Percentiles rank a stretch among this genome's conserved stretches.
Conservation (phyloP, 345 rosid genomes). For the Moricandia moricandioides region DNA sequence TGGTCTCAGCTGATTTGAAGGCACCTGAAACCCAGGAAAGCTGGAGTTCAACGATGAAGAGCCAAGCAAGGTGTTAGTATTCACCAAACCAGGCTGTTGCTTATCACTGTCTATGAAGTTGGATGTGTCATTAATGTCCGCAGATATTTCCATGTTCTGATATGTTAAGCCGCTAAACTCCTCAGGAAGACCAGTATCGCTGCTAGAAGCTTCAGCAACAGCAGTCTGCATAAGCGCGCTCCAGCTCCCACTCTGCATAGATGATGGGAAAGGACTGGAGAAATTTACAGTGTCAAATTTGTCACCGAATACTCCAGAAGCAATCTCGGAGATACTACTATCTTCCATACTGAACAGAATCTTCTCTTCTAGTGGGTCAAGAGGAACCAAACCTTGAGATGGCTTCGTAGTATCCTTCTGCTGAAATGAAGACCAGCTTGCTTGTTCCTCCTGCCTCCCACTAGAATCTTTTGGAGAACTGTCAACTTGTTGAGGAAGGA, state of each 20-base stretch:
- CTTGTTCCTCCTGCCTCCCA: constrained; percentile 45
- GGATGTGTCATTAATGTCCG: constrained; percentile 37
- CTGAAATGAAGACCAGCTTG: constrained; percentile 41
- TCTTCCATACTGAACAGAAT: constrained; percentile 71
- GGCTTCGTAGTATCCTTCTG: constrained; percentile 37
- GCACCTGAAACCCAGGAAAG: constrained; percentile 54
- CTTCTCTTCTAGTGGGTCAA: constrained; percentile 85
- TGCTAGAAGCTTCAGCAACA: constrained; percentile 79
- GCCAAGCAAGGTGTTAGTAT: no score
- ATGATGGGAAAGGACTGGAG: constrained; percentile 55
- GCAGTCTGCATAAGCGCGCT: constrained; percentile 96
- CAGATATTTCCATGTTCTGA: constrained; percentile 52
- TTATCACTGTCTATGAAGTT: constrained; percentile 44
- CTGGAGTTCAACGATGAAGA: not conserved
- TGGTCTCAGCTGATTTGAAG: constrained; percentile 40
- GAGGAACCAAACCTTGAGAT: constrained; percentile 48
- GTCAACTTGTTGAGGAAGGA: constrained; percentile 36
- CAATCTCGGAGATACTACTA: constrained; percentile 38
- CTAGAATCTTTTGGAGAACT: constrained; percentile 35
- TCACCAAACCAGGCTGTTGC: constrained; percentile 32
- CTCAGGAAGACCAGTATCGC: constrained; percentile 60
- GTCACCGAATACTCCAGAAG: constrained; percentile 48
- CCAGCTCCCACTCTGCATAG: constrained; percentile 87
- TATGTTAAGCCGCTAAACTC: constrained; percentile 72
- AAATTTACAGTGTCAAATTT: constrained; percentile 26